A percentile compares a stretch with the other conserved stretches of the same genome.
phyloP scores from a whole-genome alignment of 495 filamentous ascomycete species.

The Lepraria neglecta region DNA sequence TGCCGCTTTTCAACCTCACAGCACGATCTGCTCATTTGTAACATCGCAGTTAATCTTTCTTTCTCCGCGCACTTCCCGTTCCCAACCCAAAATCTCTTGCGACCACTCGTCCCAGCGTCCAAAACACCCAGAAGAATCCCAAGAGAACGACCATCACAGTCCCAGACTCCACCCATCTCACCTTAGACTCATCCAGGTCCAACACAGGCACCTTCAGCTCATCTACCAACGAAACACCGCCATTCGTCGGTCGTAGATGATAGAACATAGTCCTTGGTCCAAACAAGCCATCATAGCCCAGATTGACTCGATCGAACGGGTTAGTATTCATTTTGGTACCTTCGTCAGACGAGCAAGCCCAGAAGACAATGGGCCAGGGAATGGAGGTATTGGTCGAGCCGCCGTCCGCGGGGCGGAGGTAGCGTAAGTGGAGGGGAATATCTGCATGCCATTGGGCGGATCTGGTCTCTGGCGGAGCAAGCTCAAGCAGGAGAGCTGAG shows the following conservation, averaged over 20 bases:
- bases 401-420: conserved; percentile 50
- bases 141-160: conserved; percentile 62
- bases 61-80: background rate
- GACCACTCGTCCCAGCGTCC: conserved; percentile 51
- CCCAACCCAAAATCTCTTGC: conserved; percentile 11
- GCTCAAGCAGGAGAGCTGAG: conserved; percentile 67
- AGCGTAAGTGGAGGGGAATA: conserved; percentile 83
- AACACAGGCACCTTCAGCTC: conserved; percentile 70
- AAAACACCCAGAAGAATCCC: conserved; percentile 71
- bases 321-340: conserved; percentile 66
- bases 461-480: conserved; percentile 46
- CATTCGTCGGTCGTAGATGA: conserved; percentile 59
- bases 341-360: conserved; percentile 77
- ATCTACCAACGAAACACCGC: conserved; percentile 46
- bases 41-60: conserved; percentile 7
- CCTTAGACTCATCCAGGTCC: conserved; percentile 55
- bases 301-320: conserved; percentile 75
- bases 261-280: conserved; percentile 76
- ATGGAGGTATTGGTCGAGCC: conserved; percentile 41
- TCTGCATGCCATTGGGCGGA: conserved; percentile 55
- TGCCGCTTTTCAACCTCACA: too few species aligned
- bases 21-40: too few species aligned
- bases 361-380: conserved; percentile 80
- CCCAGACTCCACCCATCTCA: conserved; percentile 35
- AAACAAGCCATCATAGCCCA: conserved; percentile 87